Evolutionary conservation across 441 rosid genomes (phyloP).

Genomic region (Omphalea diandra): DNA sequence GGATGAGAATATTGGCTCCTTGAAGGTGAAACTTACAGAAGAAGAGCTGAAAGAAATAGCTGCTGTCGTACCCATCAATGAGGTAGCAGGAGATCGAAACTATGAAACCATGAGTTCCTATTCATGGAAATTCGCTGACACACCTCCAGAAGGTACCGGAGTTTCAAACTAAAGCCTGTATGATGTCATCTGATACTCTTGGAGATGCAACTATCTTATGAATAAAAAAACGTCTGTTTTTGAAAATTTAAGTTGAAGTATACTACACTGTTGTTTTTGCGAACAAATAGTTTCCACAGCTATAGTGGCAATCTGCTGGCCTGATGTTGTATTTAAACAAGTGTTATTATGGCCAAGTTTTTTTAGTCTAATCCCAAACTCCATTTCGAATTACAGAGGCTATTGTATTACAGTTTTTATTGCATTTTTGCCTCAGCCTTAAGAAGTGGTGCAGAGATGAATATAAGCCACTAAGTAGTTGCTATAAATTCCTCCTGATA

Average conservation of each 20-base stretch:
- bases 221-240: neutral
- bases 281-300: too few relatives aligned
- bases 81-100: constrained; percentile 21
- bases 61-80: constrained; percentile 17
- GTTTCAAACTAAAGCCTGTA: constrained; percentile 9
- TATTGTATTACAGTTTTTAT: too few relatives aligned
- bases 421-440: too few relatives aligned
- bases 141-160: constrained; percentile 16
- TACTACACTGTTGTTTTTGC: too few relatives aligned
- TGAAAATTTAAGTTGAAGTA: neutral
- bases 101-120: neutral
- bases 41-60: constrained; percentile 19
- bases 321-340: too few relatives aligned
- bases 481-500: too few relatives aligned
- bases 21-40: constrained; percentile 20
- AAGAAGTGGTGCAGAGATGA: too few relatives aligned
- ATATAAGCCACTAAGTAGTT: too few relatives aligned
- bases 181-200: neutral
- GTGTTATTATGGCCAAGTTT: too few relatives aligned
- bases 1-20: constrained; percentile 18
- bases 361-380: too few relatives aligned
- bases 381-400: too few relatives aligned
- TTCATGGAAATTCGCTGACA: constrained; percentile 22
- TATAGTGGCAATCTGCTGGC: too few relatives aligned
- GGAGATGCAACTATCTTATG: neutral